These are phyloP conservation scores for Linum usitatissimum DNA, from an alignment of 345 rosid species.

Conservation along the genomic window DNA sequence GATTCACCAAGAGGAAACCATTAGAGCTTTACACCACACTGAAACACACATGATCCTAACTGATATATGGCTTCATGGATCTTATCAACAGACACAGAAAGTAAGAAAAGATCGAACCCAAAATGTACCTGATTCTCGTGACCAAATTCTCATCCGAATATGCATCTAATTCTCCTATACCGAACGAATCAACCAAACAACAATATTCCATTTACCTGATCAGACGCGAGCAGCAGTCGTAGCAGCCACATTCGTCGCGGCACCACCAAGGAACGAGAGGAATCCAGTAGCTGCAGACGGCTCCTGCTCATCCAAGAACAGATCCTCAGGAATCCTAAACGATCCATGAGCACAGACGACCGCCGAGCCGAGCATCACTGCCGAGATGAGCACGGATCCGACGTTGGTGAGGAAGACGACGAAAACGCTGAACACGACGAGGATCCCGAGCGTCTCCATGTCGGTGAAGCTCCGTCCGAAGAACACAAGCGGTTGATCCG, in stretches of 20 bases:
- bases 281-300: conserved; percentile 43
- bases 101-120: too few relatives aligned
- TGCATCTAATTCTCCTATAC: not conserved
- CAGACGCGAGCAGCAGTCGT: conserved; percentile 39
- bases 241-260: conserved; percentile 50
- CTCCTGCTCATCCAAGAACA: conserved; percentile 70
- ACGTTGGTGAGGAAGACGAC: conserved; percentile 63
- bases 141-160: not conserved
- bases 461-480: conserved; percentile 53
- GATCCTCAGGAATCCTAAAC: conserved; percentile 60
- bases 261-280: conserved; percentile 61
- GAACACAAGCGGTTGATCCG: conserved; percentile 54
- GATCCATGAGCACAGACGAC: conserved; percentile 64
- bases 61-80: too few relatives aligned
- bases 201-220: not conserved
- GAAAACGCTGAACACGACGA: conserved; percentile 42
- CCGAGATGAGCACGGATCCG: conserved; percentile 64
- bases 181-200: too few relatives aligned
- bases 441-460: conserved; percentile 63
- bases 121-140: too few relatives aligned
- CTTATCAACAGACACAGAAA: too few relatives aligned
- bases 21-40: too few relatives aligned
- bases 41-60: too few relatives aligned
- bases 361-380: conserved; percentile 48
- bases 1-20: too few relatives aligned